Evolutionary conservation across 306 rosid genomes (phyloP).

Genomic region (Alnus rubra): DNA sequence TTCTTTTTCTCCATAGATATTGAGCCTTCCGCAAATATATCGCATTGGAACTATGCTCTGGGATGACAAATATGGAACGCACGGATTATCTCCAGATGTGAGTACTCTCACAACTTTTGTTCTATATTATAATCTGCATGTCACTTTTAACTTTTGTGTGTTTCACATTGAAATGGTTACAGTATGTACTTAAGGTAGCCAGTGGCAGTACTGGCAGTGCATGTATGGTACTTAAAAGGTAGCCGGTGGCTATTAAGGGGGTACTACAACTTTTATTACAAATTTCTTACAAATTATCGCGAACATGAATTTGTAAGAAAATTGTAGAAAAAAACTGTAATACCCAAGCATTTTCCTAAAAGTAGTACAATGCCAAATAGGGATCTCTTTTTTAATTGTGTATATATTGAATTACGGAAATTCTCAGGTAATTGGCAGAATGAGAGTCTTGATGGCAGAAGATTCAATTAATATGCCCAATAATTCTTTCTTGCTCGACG

Average conservation of each 20-base stretch:
- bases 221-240: too few species aligned
- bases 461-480: slow-evolving; percentile 74
- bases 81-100: slow-evolving; percentile 77
- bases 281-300: too few species aligned
- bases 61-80: slow-evolving; percentile 91
- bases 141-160: not conserved
- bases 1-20: slow-evolving; percentile 37
- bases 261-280: too few species aligned
- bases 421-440: slow-evolving; percentile 65
- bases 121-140: slow-evolving; percentile 7
- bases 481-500: slow-evolving; percentile 80
- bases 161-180: not conserved
- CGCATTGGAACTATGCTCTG: slow-evolving; percentile 93
- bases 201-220: too few species aligned
- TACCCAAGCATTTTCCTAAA: too few species aligned
- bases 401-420: not conserved
- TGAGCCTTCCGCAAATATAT: slow-evolving; percentile 82
- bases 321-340: too few species aligned
- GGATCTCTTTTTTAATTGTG: not conserved
- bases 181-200: too few species aligned
- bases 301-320: too few species aligned
- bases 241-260: too few species aligned
- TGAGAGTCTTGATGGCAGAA: slow-evolving; percentile 81
- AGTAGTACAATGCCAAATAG: not conserved
- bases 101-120: slow-evolving; percentile 18